Conservation (phyloP, 345 rosid genomes). For the Aethionema arabicum region DNA sequence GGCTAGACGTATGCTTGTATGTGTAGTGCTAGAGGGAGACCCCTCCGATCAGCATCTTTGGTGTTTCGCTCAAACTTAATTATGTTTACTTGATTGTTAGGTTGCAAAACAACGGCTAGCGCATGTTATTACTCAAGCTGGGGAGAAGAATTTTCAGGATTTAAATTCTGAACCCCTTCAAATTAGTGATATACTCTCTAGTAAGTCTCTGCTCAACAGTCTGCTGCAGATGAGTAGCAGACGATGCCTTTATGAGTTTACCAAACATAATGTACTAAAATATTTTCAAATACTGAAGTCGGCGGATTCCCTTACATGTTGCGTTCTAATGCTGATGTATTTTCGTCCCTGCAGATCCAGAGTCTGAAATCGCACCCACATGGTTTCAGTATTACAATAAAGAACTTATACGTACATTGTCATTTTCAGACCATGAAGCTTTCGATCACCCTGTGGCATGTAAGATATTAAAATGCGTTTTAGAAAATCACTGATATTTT, state of each 20-base stretch:
- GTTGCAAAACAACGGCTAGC: conserved; percentile 73
- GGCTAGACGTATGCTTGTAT: conserved; percentile 16
- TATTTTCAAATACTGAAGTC: not conserved
- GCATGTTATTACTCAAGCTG: conserved; percentile 70
- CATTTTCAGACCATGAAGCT: conserved; percentile 94
- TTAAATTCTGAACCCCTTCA: conserved; percentile 61
- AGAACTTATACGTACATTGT: conserved; percentile 67
- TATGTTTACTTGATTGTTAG: conserved; percentile 42
- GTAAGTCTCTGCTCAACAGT: conserved; percentile 46
- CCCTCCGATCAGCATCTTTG: conserved; percentile 6
- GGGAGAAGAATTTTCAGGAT: conserved; percentile 58
- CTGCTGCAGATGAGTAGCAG: not conserved
- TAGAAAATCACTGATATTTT: conserved; percentile 11
- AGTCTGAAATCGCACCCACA: conserved; percentile 68
- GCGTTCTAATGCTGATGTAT: conserved; percentile 20
- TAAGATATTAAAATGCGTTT: conserved; percentile 44
- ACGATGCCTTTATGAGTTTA: not conserved
- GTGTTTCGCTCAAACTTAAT: conserved; percentile 23
- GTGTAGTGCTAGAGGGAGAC: not conserved
- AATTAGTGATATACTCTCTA: conserved; percentile 50
- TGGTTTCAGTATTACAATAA: conserved; percentile 86
- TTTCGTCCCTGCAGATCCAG: conserved; percentile 53
- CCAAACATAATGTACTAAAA: not conserved
- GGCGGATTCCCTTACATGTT: conserved; percentile 5
- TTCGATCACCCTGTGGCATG: conserved; percentile 99